Percentiles rank a stretch among this genome's conserved stretches.
phyloP scores from a whole-genome alignment of 805 yeast species.

The Starmerella lactis-condensi region DNA sequence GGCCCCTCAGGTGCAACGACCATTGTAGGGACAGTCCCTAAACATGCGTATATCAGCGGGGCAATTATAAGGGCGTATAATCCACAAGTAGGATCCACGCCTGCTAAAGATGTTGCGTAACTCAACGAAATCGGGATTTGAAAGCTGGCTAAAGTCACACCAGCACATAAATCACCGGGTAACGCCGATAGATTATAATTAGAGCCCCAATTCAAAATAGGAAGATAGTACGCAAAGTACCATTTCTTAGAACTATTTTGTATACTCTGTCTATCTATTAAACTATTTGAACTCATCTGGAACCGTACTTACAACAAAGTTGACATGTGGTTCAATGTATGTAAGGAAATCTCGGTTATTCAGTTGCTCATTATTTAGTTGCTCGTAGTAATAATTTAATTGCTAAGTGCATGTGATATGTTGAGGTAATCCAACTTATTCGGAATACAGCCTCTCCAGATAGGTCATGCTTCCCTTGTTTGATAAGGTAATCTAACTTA shows the following conservation, averaged over 20 bases:
- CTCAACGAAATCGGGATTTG: slow-evolving; percentile 79
- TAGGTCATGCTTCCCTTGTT: no score
- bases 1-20: slow-evolving; percentile 89
- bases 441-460: no score
- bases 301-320: no score
- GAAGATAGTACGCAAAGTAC: slow-evolving; percentile 34
- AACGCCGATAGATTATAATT: slow-evolving; percentile 26
- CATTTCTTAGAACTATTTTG: slow-evolving; percentile 12
- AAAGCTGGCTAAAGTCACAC: slow-evolving; percentile 72
- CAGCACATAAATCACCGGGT: slow-evolving; percentile 58
- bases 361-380: no score
- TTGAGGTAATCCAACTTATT: no score
- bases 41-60: slow-evolving; percentile 54
- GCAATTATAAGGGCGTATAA: slow-evolving; percentile 58
- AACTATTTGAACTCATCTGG: no score
- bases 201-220: slow-evolving; percentile 37
- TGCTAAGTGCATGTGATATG: no score
- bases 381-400: no score
- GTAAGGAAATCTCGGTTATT: no score
- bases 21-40: slow-evolving; percentile 78
- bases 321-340: no score
- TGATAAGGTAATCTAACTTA: no score
- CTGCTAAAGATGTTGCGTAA: slow-evolving; percentile 68
- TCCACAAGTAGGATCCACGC: slow-evolving; percentile 66
- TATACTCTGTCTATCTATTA: neutral